Percentiles rank a stretch among this genome's conserved stretches.
Evolutionary conservation across 2,329 filamentous ascomycete species (phyloP).

Genomic region (Ophiocordyceps australis): DNA sequence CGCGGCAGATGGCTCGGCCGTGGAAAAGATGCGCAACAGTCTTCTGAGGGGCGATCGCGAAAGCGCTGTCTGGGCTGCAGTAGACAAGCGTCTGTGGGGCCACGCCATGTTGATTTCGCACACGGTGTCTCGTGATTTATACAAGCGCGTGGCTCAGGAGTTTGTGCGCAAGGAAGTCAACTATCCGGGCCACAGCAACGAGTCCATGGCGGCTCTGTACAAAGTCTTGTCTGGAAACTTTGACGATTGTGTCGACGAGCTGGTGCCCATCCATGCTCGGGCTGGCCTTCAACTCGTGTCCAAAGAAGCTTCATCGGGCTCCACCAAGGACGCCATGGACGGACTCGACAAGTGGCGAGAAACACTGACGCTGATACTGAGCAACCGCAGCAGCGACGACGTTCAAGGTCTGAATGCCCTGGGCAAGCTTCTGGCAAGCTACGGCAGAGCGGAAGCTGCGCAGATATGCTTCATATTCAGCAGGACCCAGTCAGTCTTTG

Average conservation of each 20-base stretch:
- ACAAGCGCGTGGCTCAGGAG: constrained; percentile 87
- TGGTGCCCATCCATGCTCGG: constrained; percentile 81
- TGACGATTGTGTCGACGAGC: constrained; percentile 87
- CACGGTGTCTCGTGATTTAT: constrained; percentile 61
- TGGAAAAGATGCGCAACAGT: constrained; percentile 55
- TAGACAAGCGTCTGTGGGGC: constrained; percentile 87
- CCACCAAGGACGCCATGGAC: constrained; percentile 56
- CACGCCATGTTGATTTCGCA: constrained; percentile 84
- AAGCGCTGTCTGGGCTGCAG: constrained; percentile 82
- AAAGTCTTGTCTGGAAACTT: constrained; percentile 86
- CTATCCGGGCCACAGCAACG: constrained; percentile 57
- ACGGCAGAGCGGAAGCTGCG: constrained; percentile 77
- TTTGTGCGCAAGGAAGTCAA: constrained; percentile 94
- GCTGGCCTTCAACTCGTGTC: constrained; percentile 85
- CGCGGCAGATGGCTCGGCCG: constrained; percentile 45
- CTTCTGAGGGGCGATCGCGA: constrained; percentile 72
- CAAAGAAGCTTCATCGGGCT: constrained; percentile 41
- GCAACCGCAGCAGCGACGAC: constrained; percentile 74
- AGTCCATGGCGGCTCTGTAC: constrained; percentile 81
- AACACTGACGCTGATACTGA: constrained; percentile 68
- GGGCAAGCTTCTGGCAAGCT: constrained; percentile 65
- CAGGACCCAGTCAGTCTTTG: constrained; percentile 49
- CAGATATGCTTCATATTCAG: constrained; percentile 91
- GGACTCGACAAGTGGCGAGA: constrained; percentile 91
- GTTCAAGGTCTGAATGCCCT: constrained; percentile 59